Evolutionary conservation across 1,139 yeast species (phyloP).

Genomic region (Debaryomycetaceae sp.): DNA sequence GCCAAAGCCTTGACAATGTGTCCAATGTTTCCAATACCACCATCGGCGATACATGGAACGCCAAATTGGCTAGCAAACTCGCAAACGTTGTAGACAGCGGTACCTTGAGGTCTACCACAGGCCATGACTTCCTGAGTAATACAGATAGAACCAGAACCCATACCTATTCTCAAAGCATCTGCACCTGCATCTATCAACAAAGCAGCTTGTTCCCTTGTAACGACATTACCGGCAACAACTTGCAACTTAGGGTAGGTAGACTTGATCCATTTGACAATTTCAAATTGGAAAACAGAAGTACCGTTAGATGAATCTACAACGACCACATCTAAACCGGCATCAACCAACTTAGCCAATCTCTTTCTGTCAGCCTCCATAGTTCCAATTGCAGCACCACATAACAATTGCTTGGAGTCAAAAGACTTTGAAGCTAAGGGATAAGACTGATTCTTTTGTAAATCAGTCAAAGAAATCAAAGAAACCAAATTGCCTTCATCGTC

Average conservation of each 20-base stretch:
- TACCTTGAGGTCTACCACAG: conserved; percentile 99
- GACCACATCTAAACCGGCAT: conserved; percentile 96
- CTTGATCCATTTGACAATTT: conserved; percentile 92
- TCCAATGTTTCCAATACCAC: conserved; percentile 99
- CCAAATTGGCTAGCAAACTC: conserved; percentile 89
- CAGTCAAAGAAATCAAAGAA: conserved; percentile 90
- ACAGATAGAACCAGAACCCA: conserved; percentile 99
- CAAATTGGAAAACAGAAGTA: conserved; percentile 89
- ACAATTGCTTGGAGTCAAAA: conserved; percentile 85
- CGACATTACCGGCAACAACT: conserved; percentile 97
- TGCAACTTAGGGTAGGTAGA: conserved; percentile 71
- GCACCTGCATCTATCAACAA: conserved; percentile 93
- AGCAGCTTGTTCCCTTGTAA: conserved; percentile 98
- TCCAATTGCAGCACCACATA: conserved; percentile 99
- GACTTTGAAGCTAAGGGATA: conserved; percentile 96
- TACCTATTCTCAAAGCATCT: conserved; percentile 97
- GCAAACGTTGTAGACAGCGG: conserved; percentile 85
- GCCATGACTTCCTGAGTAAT: conserved; percentile 99
- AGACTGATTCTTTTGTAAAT: conserved; percentile 90
- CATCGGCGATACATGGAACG: conserved; percentile 97
- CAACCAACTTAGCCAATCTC: conserved; percentile 81
- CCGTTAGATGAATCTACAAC: conserved; percentile 97
- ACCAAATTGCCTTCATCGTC: conserved; percentile 74
- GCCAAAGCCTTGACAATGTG: conserved; percentile 97
- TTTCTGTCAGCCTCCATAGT: conserved; percentile 85